Conservation (phyloP, 106 monocot genomes). For the Platanthera zijinensis region DNA sequence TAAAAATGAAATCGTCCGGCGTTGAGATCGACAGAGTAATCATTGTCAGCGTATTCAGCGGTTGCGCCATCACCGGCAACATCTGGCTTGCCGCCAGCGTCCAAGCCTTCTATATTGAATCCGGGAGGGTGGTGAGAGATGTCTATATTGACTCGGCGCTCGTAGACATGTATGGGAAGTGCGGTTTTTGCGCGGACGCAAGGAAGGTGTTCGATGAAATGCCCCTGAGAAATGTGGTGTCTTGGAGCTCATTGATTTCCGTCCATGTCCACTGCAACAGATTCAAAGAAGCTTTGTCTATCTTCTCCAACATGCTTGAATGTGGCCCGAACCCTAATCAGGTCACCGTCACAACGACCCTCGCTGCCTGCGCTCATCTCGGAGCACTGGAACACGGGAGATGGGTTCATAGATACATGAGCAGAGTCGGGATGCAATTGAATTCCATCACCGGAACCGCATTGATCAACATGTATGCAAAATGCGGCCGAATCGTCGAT, state of each 20-base stretch:
- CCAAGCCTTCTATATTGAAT: slow-evolving; percentile 12
- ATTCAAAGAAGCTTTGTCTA: slow-evolving; percentile 5
- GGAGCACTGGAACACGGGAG: slow-evolving; percentile 15
- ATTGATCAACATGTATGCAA: slow-evolving; percentile 52
- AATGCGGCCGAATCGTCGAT: slow-evolving; percentile 32
- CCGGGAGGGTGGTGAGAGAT: slow-evolving; percentile 12
- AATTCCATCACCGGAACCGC: not conserved
- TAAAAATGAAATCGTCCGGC: slow-evolving; percentile 1
- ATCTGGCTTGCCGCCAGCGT: slow-evolving; percentile 1
- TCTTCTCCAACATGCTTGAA: slow-evolving; percentile 7
- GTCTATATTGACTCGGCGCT: slow-evolving; percentile 25
- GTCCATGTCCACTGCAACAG: slow-evolving; percentile 22
- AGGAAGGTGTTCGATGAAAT: slow-evolving; percentile 29
- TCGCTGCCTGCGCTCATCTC: slow-evolving; percentile 11
- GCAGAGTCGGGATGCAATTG: not conserved
- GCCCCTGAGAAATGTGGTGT: slow-evolving; percentile 24
- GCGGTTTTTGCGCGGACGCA: slow-evolving; percentile 22
- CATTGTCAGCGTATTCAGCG: slow-evolving; percentile 8
- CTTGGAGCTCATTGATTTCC: slow-evolving; percentile 43
- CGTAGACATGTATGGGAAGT: slow-evolving; percentile 34
- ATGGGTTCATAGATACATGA: slow-evolving; percentile 13
- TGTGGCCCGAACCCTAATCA: slow-evolving; percentile 4
- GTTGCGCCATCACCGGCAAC: slow-evolving; percentile 3
- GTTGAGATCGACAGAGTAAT: not conserved
- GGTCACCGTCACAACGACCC: slow-evolving; percentile 1